Base-by-base conservation (phyloP, 768 basidiomycete species). In the Hypholoma fasciculare region DNA sequence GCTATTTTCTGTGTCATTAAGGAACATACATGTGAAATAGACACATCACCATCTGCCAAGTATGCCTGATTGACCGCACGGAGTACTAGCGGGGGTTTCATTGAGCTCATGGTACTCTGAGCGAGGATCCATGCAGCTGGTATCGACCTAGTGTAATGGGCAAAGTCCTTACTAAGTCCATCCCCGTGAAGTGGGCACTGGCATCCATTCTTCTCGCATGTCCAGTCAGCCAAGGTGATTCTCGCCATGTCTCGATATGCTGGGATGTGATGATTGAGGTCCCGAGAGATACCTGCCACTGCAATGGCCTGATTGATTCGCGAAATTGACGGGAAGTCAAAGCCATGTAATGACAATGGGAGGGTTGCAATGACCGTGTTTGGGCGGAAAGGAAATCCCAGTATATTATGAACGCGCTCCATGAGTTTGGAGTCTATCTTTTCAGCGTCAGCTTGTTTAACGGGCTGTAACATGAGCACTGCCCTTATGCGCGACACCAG, bases 211-310 rank as follows among this genome's bases (percentile, higher is more conserved):
- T 56, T 43, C 2, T 49, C 9, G 23, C 65, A 67, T 0, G 52
- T 60, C 65, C 62, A 67, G 37, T 67, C 63, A 1, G 60, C 54
- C 6, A 64, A 43, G 2, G 60, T 67, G 8, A 67, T 64, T 0
- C 27, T 13, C 0, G 36, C 47, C 63, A 66, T 62, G 0, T 26
- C 54, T 0, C 62, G 37, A n/a, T 61, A 72, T 0, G 57, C 49
- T 0, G 36, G 20, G 7, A 70, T 64, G 11, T 66, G 66, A 34
- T 69, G 68, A 37, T 71, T 69, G 0, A 71, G 63, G 37, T 72
- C 67, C 0, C 65, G 58, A 4, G 14, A n/a, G 0, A 71, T 54
- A 0, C 70, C 68, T 16, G 64, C 39, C 0, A 71, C 49, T 0
- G 66, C 65, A 1, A 66, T 52, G 0, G 58, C 46, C 0, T 54